Evolutionary conservation across 2,329 filamentous ascomycete genomes (phyloP), one percentile per base, ranked within the genome.

Genomic region (Ophiostoma sp.): DNA sequence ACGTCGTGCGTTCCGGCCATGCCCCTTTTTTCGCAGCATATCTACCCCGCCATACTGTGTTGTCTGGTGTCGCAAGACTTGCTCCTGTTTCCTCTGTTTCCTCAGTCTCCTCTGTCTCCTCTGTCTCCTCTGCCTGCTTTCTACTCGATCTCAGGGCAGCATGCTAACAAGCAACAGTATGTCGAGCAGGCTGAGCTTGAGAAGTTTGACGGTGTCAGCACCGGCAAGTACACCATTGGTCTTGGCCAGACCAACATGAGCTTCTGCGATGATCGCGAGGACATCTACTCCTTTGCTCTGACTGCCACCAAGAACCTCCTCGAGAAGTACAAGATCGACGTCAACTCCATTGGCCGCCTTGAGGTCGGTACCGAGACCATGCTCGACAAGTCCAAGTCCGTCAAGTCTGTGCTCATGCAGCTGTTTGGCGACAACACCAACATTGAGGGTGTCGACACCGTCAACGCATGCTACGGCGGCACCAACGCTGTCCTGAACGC

Each of bases 221-320:
- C 87, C 69, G 91, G 91, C 74, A 95, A 95, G 82, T 95, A 95
- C 84, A 95, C 91, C 76, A 94, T 95, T 81, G 91, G 91, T 79
- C 89, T 95, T 69, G 91, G 91, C 75, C 91, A 95, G 85, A 94
- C 90, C 77, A 92, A 91, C 82, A 95, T 95, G 91, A 89, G 88
- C 83, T 95, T 95, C 82, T 94, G 91, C 79, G 91, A 95, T 80
- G 91, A 95, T 77, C 88, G 90, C 77, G 91, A 95, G 83, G 91
- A 95, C 78, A 95, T 94, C 81, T 95, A 95, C 85, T 95, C 91
- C 58, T 85, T 95, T 77, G 84, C 89, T 77, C 84, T 95, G 75
- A 95, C 91, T 70, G 91, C 86, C 73, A 85, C 89, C 73, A 90
- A 90, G 74, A 90, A 87, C 77, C 87, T 95, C 73, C 82, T 95